Percentiles rank a stretch among this genome's conserved stretches.
Evolutionary conservation across 306 rosid species (phyloP).

Genomic region (Calophaca sinica): DNA sequence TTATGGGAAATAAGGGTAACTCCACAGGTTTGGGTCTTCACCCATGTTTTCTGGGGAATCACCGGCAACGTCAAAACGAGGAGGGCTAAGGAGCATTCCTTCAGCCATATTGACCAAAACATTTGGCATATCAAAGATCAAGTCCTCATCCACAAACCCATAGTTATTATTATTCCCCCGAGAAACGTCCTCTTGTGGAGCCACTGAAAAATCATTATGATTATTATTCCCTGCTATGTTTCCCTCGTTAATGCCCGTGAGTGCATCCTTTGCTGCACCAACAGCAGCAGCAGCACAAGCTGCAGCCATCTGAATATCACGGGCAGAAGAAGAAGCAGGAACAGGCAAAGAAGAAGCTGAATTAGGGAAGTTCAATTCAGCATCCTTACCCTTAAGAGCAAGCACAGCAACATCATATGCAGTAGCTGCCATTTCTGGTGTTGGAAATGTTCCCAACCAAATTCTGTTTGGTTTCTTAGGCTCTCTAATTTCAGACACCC

Average conservation of each 20-base stretch:
- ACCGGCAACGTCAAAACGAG: slow-evolving; percentile 60
- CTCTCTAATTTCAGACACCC: slow-evolving; percentile 64
- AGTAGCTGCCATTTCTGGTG: slow-evolving; percentile 93
- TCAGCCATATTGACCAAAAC: slow-evolving; percentile 83
- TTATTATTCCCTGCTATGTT: background rate
- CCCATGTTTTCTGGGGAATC: background rate
- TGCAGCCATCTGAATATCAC: slow-evolving; percentile 83
- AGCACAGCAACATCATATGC: slow-evolving; percentile 95
- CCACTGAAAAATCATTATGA: background rate
- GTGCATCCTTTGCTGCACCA: slow-evolving; percentile 57
- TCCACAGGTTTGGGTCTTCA: slow-evolving; percentile 60
- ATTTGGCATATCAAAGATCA: slow-evolving; percentile 90
- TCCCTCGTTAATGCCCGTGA: background rate
- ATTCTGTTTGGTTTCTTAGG: slow-evolving; percentile 63
- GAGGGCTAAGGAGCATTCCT: slow-evolving; percentile 96
- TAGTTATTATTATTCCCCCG: background rate
- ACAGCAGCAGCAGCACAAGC: slow-evolving; percentile 80
- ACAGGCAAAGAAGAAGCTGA: slow-evolving; percentile 79
- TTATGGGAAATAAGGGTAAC: slow-evolving; percentile 44
- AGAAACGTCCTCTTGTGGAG: background rate
- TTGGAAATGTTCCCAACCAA: slow-evolving; percentile 90
- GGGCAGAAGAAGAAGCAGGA: slow-evolving; percentile 77
- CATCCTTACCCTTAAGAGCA: slow-evolving; percentile 78
- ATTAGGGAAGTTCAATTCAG: slow-evolving; percentile 87
- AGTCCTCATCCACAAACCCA: slow-evolving; percentile 82